Conservation (phyloP, 1,139 yeast species). For the Eremothecium gossypii region DNA sequence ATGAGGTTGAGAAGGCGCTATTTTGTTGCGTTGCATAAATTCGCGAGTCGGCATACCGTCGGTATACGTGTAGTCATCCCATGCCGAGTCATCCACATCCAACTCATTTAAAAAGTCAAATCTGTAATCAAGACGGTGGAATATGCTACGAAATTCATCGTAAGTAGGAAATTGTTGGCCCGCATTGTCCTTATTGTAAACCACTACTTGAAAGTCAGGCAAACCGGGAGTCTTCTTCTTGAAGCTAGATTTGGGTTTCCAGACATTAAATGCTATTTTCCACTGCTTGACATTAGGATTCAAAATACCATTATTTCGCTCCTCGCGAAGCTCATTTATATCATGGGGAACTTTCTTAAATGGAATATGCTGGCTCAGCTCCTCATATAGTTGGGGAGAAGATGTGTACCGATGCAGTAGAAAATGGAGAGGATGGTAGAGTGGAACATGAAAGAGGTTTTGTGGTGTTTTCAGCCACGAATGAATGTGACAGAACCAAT, state of each 20-base stretch:
- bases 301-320: neutral
- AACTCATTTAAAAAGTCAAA: slow-evolving; percentile 20
- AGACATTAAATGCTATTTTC: slow-evolving; percentile 45
- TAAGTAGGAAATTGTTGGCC: slow-evolving; percentile 44
- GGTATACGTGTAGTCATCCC: slow-evolving; percentile 21
- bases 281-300: neutral
- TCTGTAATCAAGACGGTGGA: slow-evolving; percentile 22
- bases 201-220: slow-evolving; percentile 70
- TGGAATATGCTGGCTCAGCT: slow-evolving; percentile 33
- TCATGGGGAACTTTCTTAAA: slow-evolving; percentile 20
- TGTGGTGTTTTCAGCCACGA: neutral
- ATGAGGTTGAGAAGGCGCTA: slow-evolving; percentile 23
- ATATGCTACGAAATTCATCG: slow-evolving; percentile 25
- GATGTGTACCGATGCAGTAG: slow-evolving; percentile 30
- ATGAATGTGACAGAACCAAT: neutral
- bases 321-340: slow-evolving; percentile 7
- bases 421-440: slow-evolving; percentile 25
- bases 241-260: slow-evolving; percentile 75
- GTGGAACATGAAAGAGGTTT: slow-evolving; percentile 16
- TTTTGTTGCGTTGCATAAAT: slow-evolving; percentile 14
- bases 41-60: slow-evolving; percentile 23
- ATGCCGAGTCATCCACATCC: slow-evolving; percentile 11
- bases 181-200: slow-evolving; percentile 42
- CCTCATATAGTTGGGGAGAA: slow-evolving; percentile 34
- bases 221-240: slow-evolving; percentile 58